A percentile compares a stretch with the other conserved stretches of the same genome.
phyloP scores from a whole-genome alignment of 495 filamentous ascomycete species.

The Aspergillus taichungensis region DNA sequence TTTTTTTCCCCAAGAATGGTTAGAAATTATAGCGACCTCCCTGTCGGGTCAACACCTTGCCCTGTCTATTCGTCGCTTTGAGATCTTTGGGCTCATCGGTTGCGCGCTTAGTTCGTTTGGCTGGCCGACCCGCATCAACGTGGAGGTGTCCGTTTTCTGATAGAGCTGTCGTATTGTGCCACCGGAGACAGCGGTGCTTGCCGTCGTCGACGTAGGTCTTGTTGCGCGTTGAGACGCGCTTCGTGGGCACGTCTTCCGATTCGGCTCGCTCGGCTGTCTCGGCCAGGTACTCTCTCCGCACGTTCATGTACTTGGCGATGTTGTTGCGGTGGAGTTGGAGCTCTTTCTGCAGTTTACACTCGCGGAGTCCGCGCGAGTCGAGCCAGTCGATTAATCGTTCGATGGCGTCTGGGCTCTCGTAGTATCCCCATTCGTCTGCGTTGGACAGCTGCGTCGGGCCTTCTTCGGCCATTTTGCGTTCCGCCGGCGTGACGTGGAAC shows the following conservation, averaged over 20 bases:
- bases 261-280: slow-evolving; percentile 43
- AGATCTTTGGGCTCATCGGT: slow-evolving; percentile 33
- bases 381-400: slow-evolving; percentile 81
- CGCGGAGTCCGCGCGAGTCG: slow-evolving; percentile 72
- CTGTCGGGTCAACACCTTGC: slow-evolving; percentile 40
- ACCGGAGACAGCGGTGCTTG: slow-evolving; percentile 64
- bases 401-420: slow-evolving; percentile 66
- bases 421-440: slow-evolving; percentile 84
- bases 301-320: slow-evolving; percentile 73
- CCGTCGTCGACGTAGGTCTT: slow-evolving; percentile 57
- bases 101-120: slow-evolving; percentile 49
- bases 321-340: slow-evolving; percentile 65
- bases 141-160: slow-evolving; percentile 76
- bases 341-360: slow-evolving; percentile 78
- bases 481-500: slow-evolving; percentile 70
- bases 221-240: slow-evolving; percentile 68
- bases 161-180: slow-evolving; percentile 72
- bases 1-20: no score
- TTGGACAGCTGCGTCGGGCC: slow-evolving; percentile 67
- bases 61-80: slow-evolving; percentile 39
- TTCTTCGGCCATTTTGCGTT: slow-evolving; percentile 82
- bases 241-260: slow-evolving; percentile 47
- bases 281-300: slow-evolving; percentile 61
- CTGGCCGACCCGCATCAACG: slow-evolving; percentile 61
- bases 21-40: slow-evolving; percentile 39